phyloP scores from a whole-genome alignment of 805 yeast species.

The Nakazawaea sp. region DNA sequence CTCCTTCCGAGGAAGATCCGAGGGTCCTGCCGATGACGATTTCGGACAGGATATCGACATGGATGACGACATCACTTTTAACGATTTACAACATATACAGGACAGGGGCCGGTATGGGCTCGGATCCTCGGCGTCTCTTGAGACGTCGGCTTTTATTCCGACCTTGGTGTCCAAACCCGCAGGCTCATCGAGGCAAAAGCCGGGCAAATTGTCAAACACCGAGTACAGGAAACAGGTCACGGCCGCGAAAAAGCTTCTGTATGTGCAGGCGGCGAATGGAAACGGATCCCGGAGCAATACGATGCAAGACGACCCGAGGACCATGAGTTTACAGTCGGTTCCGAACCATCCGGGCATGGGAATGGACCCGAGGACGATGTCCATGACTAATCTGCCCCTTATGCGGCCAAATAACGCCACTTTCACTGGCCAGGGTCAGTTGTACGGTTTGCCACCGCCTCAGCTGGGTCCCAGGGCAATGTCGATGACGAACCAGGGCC shows the following conservation, averaged over 20 bases:
- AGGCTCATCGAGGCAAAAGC: constrained; percentile 17
- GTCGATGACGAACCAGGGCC: constrained; percentile 20
- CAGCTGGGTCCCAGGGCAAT: constrained; percentile 21
- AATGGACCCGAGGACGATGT: constrained; percentile 38
- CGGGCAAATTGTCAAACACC: constrained; percentile 32
- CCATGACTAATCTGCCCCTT: constrained; percentile 19
- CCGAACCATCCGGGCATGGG: constrained; percentile 19
- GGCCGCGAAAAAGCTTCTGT: constrained; percentile 54
- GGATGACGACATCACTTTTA: constrained; percentile 46
- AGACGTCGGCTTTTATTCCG: constrained; percentile 69
- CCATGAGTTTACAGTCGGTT: constrained; percentile 27
- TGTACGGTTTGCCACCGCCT: constrained; percentile 8
- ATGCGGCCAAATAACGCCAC: neutral
- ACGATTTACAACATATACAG: constrained; percentile 55
- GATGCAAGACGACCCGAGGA: constrained; percentile 19
- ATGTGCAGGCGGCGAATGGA: constrained; percentile 22
- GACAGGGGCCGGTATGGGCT: constrained; percentile 65
- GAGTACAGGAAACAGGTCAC: constrained; percentile 68
- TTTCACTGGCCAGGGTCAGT: no score
- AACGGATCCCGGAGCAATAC: constrained; percentile 10
- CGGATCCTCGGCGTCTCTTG: constrained; percentile 20
- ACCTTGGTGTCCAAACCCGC: constrained; percentile 38
- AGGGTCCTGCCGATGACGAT: constrained; percentile 17
- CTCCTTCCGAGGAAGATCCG: no score
- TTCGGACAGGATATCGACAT: constrained; percentile 24